These are phyloP conservation scores for Diddensiella caesifluorescens DNA, from an alignment of 805 yeast genomes.

Conservation along the genomic window DNA sequence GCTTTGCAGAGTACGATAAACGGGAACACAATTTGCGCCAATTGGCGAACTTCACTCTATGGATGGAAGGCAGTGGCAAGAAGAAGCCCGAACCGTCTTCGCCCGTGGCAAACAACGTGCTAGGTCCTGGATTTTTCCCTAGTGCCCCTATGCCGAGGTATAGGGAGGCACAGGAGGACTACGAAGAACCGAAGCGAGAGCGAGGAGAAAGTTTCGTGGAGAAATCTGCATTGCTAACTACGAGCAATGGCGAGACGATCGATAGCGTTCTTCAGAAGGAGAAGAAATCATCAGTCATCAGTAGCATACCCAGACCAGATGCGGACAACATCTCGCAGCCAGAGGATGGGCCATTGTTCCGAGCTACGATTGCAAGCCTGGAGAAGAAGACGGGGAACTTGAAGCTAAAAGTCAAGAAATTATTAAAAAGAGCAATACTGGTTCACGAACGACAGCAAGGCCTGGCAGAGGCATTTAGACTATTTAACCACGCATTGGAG, in stretches of 20 bases:
- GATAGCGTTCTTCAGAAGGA: constrained; percentile 13
- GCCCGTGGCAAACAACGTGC: too few species aligned
- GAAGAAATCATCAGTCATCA: constrained; percentile 8
- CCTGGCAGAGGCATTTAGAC: constrained; percentile 31
- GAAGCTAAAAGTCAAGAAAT: constrained; percentile 33
- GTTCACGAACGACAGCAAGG: constrained; percentile 31
- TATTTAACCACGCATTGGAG: constrained; percentile 30
- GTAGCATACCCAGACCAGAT: constrained; percentile 24
- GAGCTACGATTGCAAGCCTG: constrained; percentile 36
- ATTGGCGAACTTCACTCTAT: constrained; percentile 32
- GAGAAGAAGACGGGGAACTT: constrained; percentile 34
- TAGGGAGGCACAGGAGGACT: too few species aligned
- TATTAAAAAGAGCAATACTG: constrained; percentile 34
- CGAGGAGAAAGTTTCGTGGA: not conserved
- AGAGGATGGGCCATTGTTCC: constrained; percentile 42
- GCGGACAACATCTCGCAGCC: constrained; percentile 31
- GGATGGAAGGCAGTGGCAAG: constrained; percentile 34
- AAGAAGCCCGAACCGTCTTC: too few species aligned
- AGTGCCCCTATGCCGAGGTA: too few species aligned
- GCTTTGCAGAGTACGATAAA: constrained; percentile 38
- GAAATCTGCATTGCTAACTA: not conserved
- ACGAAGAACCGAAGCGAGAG: too few species aligned
- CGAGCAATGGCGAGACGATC: constrained; percentile 7
- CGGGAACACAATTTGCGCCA: constrained; percentile 29
- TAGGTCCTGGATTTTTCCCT: too few species aligned